Percentiles rank a stretch among this genome's conserved stretches.
These are phyloP conservation scores for Podospora conica DNA, from an alignment of 495 filamentous ascomycete genomes.

Conservation along the genomic window DNA sequence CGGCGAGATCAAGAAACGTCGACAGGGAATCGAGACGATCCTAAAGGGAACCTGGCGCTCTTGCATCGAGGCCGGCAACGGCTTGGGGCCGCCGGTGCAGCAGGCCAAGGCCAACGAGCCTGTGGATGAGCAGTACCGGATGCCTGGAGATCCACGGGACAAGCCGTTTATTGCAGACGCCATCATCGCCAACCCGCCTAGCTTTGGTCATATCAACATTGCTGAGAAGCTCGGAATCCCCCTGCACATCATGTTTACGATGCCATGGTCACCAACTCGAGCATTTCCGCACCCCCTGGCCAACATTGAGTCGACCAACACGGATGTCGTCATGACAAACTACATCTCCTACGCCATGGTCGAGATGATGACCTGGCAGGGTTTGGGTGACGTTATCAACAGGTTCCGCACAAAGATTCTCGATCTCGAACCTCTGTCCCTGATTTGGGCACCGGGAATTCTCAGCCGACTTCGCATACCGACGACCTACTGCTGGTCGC, in stretches of 20 bases:
- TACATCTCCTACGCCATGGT: conserved; percentile 69
- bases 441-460: conserved; percentile 60
- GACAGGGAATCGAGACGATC: conserved; percentile 58
- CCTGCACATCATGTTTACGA: conserved; percentile 59
- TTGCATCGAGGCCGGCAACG: conserved; percentile 50
- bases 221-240: conserved; percentile 60
- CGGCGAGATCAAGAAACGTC: conserved; percentile 56
- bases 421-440: conserved; percentile 54
- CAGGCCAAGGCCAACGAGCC: conserved; percentile 14
- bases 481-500: conserved; percentile 62
- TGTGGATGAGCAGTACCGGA: conserved; percentile 15
- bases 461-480: conserved; percentile 56
- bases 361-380: conserved; percentile 62
- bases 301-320: conserved; percentile 55
- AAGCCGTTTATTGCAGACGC: conserved; percentile 61
- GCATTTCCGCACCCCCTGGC: conserved; percentile 67
- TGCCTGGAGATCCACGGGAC: conserved; percentile 20
- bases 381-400: conserved; percentile 61
- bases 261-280: conserved; percentile 58
- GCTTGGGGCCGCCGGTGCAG: conserved; percentile 16
- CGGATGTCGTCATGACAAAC: conserved; percentile 54
- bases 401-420: conserved; percentile 54
- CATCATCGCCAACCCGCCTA: conserved; percentile 66
- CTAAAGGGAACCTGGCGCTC: conserved; percentile 56
- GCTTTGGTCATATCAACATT: conserved; percentile 60